Base-by-base conservation (phyloP, 345 rosid genomes). In the Crucihimalaya himalaica region DNA sequence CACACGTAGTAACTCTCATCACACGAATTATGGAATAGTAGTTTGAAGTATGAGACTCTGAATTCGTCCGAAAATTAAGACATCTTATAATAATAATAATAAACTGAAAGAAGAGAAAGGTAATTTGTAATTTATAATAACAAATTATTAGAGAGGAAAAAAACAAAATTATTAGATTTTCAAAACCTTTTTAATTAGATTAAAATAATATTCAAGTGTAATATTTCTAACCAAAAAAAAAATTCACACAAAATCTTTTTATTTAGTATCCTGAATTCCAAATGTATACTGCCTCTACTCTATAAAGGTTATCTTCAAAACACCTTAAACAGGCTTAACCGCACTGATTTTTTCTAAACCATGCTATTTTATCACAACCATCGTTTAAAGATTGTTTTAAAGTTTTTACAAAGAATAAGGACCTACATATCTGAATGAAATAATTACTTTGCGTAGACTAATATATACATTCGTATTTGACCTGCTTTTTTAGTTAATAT, bases 381-480 rank as follows among this genome's bases (percentile, higher is more conserved):
- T 25, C 35, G 47, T 25, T 23, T 55, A 10, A 52, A 72, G n/a
- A 67, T 10, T 27, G 23, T 25, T 9, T 31, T 1, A 16, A 58
- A 66, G 35, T 58, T 37, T 37, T 47, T 37, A 47, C 68, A 39
- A 66, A 66, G 63, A 68, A 61, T 12, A 52, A 28, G 63, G 70
- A 62, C 79, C 79, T 75, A 75, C 79, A 50, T 75, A 68, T 68
- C 64, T 63, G 74, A 62, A 52, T 34, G 74, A 75, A 68, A 75
- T 68, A 68, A 68, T 75, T 69, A 75, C 79, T 66, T 47, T 60
- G 57, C 29, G 59, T 66, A 74, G 72, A 66, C 72, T 61, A 68
- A 52, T 75, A 32, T 75, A 32, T 13, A n/a, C 74, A 68, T 69
- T 75, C 51, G 51, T 75, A 68, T 68, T 75, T 68, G 79, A 75